Evolutionary conservation across 805 yeast genomes (phyloP).

Genomic region (Hanseniaspora mollemarum): DNA sequence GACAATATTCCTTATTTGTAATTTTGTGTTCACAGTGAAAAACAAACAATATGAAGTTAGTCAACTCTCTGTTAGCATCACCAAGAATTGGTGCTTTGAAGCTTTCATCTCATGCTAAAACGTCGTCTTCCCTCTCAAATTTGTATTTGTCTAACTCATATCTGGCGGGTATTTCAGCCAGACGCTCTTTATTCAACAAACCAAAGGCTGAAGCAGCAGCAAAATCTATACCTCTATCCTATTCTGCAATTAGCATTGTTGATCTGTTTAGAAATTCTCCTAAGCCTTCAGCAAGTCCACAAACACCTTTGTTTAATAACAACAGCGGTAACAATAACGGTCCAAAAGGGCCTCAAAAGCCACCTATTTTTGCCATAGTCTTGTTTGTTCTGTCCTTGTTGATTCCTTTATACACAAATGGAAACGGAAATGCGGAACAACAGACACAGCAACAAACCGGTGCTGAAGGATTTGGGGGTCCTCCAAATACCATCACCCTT

Average conservation of each 20-base stretch:
- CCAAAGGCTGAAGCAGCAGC: background rate
- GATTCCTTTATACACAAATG: slow-evolving; percentile 17
- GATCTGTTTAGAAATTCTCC: background rate
- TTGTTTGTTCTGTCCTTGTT: slow-evolving; percentile 4
- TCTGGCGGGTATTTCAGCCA: background rate
- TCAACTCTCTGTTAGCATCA: too few relatives aligned
- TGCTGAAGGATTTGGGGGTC: slow-evolving; percentile 19
- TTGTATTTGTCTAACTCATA: too few relatives aligned
- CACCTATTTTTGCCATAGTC: slow-evolving; percentile 8
- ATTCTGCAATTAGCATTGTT: background rate
- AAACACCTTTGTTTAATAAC: background rate
- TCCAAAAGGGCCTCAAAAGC: slow-evolving; percentile 2
- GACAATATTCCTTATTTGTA: too few relatives aligned
- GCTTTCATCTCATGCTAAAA: too few relatives aligned
- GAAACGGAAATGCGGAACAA: slow-evolving; percentile 21
- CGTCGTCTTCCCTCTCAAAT: too few relatives aligned
- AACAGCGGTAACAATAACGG: slow-evolving; percentile 1
- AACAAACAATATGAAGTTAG: too few relatives aligned
- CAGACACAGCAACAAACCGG: slow-evolving; percentile 20
- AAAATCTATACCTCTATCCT: background rate
- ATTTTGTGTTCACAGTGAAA: too few relatives aligned
- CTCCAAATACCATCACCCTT: slow-evolving; percentile 38
- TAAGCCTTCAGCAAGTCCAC: background rate
- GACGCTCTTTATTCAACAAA: background rate
- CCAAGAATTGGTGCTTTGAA: too few relatives aligned